A percentile compares a stretch with the other conserved stretches of the same genome.
Conservation (phyloP, 306 rosid species). For the Rosa persica region DNA sequence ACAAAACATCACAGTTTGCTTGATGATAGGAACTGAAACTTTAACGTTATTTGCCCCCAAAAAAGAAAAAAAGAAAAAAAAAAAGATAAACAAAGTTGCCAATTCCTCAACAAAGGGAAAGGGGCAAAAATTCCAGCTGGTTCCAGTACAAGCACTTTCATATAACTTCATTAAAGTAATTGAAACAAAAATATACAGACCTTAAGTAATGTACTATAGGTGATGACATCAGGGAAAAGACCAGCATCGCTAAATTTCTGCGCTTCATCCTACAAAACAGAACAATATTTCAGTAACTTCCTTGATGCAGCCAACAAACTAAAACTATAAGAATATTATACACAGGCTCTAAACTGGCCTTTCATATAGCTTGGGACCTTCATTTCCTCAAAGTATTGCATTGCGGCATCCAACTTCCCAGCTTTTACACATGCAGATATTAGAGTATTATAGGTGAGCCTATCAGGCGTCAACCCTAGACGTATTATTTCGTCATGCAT, state of each 20-base stretch:
- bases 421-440: slow-evolving; percentile 69
- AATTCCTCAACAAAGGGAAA: background rate
- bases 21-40: background rate
- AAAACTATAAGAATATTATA: slow-evolving; percentile 12
- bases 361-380: slow-evolving; percentile 58
- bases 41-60: background rate
- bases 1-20: background rate
- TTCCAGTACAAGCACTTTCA: background rate
- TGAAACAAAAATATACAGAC: slow-evolving; percentile 35
- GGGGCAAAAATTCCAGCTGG: background rate
- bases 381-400: slow-evolving; percentile 72
- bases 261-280: slow-evolving; percentile 48
- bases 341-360: slow-evolving; percentile 51
- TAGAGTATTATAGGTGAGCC: slow-evolving; percentile 75
- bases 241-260: slow-evolving; percentile 32
- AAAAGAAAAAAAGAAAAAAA: too few relatives aligned
- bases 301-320: slow-evolving; percentile 26
- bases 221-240: slow-evolving; percentile 73
- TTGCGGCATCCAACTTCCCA: slow-evolving; percentile 57
- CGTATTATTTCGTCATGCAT: slow-evolving; percentile 50
- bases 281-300: slow-evolving; percentile 18
- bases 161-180: slow-evolving; percentile 3
- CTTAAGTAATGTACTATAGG: slow-evolving; percentile 74
- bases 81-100: background rate
- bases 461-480: slow-evolving; percentile 67